A percentile compares a stretch with the other conserved stretches of the same genome.
Evolutionary conservation across 2,329 filamentous ascomycete species (phyloP).

Genomic region (Verticillium longisporum): DNA sequence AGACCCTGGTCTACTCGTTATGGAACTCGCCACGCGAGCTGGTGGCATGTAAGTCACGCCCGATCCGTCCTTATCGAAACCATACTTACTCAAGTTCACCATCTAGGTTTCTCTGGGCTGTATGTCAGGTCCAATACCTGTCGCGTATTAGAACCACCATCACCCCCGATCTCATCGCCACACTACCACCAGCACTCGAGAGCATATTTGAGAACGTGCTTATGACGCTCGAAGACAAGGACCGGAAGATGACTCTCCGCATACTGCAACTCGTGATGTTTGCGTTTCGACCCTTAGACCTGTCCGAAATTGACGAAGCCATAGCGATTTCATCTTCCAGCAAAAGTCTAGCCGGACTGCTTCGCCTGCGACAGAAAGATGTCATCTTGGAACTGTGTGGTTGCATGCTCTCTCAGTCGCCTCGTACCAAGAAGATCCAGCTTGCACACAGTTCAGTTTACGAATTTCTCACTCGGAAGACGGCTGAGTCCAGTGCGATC

Average conservation of each 20-base stretch:
- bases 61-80: no score
- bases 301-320: not conserved
- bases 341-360: not conserved
- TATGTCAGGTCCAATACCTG: not conserved
- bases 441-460: not conserved
- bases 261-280: not conserved
- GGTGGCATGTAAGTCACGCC: not conserved
- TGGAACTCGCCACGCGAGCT: not conserved
- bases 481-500: not conserved
- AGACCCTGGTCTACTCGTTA: not conserved
- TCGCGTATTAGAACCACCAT: not conserved
- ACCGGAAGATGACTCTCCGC: not conserved
- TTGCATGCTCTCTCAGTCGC: not conserved
- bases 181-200: not conserved
- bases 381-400: not conserved
- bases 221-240: not conserved
- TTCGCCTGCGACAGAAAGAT: not conserved
- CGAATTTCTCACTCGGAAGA: not conserved
- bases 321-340: not conserved
- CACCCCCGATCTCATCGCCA: not conserved
- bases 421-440: not conserved
- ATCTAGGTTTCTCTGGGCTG: not conserved
- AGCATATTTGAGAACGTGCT: not conserved
- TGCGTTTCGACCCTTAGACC: not conserved
- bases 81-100: not conserved